A percentile compares a stretch with the other conserved stretches of the same genome.
phyloP scores from a whole-genome alignment of 805 yeast genomes.

The Dipodascus geniculatus region DNA sequence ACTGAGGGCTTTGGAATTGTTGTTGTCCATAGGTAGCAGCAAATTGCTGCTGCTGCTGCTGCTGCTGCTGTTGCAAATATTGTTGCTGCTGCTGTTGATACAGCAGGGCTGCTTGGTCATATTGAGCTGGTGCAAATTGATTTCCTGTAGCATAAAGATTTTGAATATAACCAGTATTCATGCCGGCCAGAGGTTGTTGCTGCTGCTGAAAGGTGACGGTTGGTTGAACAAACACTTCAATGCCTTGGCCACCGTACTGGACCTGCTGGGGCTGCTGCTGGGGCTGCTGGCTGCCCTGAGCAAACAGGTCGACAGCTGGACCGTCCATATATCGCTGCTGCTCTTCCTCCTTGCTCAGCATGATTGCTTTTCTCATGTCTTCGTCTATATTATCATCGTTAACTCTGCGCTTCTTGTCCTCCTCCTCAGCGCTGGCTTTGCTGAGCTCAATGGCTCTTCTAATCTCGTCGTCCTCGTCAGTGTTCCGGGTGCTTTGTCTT shows the following conservation, averaged over 20 bases:
- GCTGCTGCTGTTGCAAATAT: slow-evolving; percentile 26
- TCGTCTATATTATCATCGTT: slow-evolving; percentile 49
- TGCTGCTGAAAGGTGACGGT: slow-evolving; percentile 19
- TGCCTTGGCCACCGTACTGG: slow-evolving; percentile 9
- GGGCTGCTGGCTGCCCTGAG: slow-evolving; percentile 18
- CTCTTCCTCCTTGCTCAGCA: slow-evolving; percentile 67
- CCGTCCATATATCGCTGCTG: slow-evolving; percentile 35
- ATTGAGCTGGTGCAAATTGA: slow-evolving; percentile 10
- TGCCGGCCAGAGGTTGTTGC: slow-evolving; percentile 31
- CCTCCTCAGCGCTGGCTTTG: slow-evolving; percentile 72
- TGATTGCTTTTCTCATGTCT: slow-evolving; percentile 57
- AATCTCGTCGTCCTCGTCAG: slow-evolving; percentile 53
- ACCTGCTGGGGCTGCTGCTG: slow-evolving; percentile 23
- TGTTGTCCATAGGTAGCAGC: slow-evolving; percentile 14
- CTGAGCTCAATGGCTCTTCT: slow-evolving; percentile 74
- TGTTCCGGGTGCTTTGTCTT: slow-evolving; percentile 4
- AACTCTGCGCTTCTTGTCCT: slow-evolving; percentile 33
- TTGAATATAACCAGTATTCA: slow-evolving; percentile 44
- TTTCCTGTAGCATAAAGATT: slow-evolving; percentile 29
- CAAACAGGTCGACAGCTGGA: slow-evolving; percentile 6
- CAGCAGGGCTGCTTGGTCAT: slow-evolving; percentile 8
- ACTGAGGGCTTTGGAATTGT: slow-evolving; percentile 15
- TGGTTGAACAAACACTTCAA: slow-evolving; percentile 60
- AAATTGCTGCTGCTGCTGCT: slow-evolving; percentile 31
- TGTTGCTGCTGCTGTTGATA: slow-evolving; percentile 15